Evolutionary conservation across 164 flowering plant genomes (phyloP).

Genomic region (Hamamelis virginiana): DNA sequence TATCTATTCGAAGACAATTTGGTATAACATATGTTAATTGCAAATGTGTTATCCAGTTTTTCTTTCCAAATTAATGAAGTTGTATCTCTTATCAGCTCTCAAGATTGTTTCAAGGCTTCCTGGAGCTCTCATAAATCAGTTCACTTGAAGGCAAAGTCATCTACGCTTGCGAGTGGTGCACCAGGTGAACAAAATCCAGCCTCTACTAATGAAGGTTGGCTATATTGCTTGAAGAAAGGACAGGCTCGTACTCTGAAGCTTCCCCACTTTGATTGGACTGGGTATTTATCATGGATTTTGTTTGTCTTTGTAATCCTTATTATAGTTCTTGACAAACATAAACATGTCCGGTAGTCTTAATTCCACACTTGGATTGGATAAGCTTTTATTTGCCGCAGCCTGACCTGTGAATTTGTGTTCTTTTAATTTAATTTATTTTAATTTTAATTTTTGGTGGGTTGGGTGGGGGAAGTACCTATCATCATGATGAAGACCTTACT

Average conservation of each 20-base stretch:
- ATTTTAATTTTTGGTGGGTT: too few species aligned
- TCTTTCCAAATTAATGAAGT: conserved; percentile 1
- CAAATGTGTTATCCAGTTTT: neutral
- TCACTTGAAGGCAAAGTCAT: conserved; percentile 66
- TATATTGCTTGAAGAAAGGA: conserved; percentile 85
- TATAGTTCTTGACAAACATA: neutral
- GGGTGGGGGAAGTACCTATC: too few species aligned
- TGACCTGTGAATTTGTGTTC: too few species aligned
- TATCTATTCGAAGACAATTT: neutral
- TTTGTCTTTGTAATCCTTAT: neutral
- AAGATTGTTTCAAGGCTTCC: conserved; percentile 93
- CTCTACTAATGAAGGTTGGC: conserved; percentile 61
- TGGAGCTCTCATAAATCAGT: conserved; percentile 93
- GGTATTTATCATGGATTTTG: conserved; percentile 45
- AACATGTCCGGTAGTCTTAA: too few species aligned
- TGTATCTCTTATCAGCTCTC: conserved; percentile 51
- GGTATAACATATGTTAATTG: neutral
- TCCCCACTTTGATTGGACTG: conserved; percentile 94
- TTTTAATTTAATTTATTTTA: too few species aligned
- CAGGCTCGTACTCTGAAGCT: conserved; percentile 69
- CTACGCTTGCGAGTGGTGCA: conserved; percentile 28
- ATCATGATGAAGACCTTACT: too few species aligned
- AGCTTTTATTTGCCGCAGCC: too few species aligned
- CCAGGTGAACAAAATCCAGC: conserved; percentile 41
- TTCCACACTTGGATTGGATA: too few species aligned